phyloP scores from a whole-genome alignment of 176 grass and related monocot species.

The Hordeum marinum region DNA sequence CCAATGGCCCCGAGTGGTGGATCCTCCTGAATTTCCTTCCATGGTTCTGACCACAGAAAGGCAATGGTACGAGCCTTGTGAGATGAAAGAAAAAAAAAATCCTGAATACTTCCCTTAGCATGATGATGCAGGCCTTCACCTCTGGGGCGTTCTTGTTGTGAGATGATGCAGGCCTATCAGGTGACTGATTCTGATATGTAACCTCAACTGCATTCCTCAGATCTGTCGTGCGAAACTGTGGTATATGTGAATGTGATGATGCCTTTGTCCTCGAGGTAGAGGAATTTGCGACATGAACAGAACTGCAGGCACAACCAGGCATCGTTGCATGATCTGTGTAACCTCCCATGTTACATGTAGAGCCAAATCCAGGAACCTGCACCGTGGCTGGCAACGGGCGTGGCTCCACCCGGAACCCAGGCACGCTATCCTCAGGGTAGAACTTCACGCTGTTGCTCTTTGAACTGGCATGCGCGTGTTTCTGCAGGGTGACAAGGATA shows the following conservation, averaged over 20 bases:
- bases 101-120: background rate
- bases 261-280: conserved; percentile 39
- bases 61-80: background rate
- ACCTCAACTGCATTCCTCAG: conserved; percentile 23
- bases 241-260: conserved; percentile 36
- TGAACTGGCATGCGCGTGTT: conserved; percentile 43
- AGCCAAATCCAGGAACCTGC: conserved; percentile 24
- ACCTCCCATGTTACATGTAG: conserved; percentile 29
- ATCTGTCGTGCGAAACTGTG: conserved; percentile 20
- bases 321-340: conserved; percentile 10
- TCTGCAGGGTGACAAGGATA: conserved; percentile 25
- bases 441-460: conserved; percentile 53
- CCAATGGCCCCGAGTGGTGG: conserved; percentile 81
- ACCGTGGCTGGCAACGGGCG: conserved; percentile 4
- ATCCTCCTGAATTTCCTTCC: conserved; percentile 61
- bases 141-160: conserved; percentile 46
- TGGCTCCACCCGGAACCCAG: conserved; percentile 44
- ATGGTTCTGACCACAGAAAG: conserved; percentile 37
- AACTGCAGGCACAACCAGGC: conserved; percentile 34
- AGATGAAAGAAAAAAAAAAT: background rate
- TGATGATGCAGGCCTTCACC: conserved; percentile 41
- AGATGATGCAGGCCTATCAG: conserved; percentile 29
- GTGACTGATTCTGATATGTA: conserved; percentile 31
- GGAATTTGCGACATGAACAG: conserved; percentile 44
- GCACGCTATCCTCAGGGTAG: conserved; percentile 40